Base-by-base conservation (phyloP, 2,329 filamentous ascomycete genomes). In the Aspergillus sojae region DNA sequence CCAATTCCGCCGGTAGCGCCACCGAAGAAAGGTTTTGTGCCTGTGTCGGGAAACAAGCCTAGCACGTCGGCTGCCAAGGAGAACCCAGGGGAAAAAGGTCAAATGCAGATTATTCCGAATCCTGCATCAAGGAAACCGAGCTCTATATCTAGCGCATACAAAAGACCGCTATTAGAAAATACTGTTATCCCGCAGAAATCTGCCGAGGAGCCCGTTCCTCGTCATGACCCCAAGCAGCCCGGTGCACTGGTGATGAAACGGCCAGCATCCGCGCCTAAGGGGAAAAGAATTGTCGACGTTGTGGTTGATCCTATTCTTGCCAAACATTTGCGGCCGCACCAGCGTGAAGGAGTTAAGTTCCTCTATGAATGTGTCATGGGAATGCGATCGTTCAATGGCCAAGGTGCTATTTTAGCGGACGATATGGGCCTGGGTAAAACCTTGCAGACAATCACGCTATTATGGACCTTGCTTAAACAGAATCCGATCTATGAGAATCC, bases 371-470 rank as follows among this genome's bases (percentile, higher is more conserved):
- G 89, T 72, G 87, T 92, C 0, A 92, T 92, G 89, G 89, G 89
- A 5, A 85, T 91, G 83, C 83, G 88, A 48, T 79, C 83, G 48
- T 88, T 85, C 65, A 86, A 86, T 69, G 89, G 89, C 1, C 85
- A 89, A 75, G 89, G 89, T 28, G 89, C 89, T 4, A 88, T 92
- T 63, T 79, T 92, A 56, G 90, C 90, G 1, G 90, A 92, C 72
- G 90, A 92, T 69, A 92, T 92, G 90, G 90, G 90, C 0, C 76
- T 92, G 2, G 90, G 90, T 23, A 92, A 92, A 77, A 91, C 90
- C 0, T 73, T 92, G 39, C 89, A 92, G 70, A 91, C 89, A 0
- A 92, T 92, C 70, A 81, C 89, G 3, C 76, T 92, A 53, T 72
- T 92, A 14, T 92, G 89, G 89, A 92, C 89, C 1, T 75, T 92